Percentiles rank a stretch among this genome's conserved stretches.
These are phyloP conservation scores for Oryza brachyantha DNA, from an alignment of 176 grass and related monocot species.

Conservation along the genomic window DNA sequence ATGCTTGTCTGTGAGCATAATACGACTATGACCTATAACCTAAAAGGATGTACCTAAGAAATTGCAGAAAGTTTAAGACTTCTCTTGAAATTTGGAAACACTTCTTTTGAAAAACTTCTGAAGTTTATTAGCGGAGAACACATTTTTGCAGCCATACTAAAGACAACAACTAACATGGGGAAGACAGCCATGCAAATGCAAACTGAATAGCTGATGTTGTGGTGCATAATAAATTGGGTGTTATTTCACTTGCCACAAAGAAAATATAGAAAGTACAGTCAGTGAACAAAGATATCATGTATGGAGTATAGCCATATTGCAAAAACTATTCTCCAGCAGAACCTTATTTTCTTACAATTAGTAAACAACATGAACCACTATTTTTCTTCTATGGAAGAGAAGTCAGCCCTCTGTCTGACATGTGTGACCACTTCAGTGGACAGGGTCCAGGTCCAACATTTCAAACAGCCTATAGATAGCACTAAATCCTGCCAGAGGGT, in stretches of 20 bases:
- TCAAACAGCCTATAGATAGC: conserved; percentile 3
- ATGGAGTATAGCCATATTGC: not conserved
- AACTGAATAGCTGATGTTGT: not conserved
- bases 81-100: not conserved
- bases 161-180: not conserved
- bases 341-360: not conserved
- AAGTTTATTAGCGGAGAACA: not conserved
- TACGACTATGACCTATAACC: not conserved
- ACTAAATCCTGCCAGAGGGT: not conserved
- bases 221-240: not conserved
- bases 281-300: not conserved
- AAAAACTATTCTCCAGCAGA: not conserved
- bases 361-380: not conserved
- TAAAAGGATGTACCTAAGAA: not conserved
- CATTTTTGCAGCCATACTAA: not conserved
- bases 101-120: not conserved
- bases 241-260: not conserved
- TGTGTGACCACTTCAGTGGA: not conserved
- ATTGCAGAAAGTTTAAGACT: not conserved
- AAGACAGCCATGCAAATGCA: not conserved
- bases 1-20: not conserved
- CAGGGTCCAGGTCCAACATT: not conserved
- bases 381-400: not conserved
- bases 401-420: not conserved
- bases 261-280: not conserved